These are phyloP conservation scores for Eutrema yunnanense DNA, from an alignment of 345 rosid species.

Conservation along the genomic window DNA sequence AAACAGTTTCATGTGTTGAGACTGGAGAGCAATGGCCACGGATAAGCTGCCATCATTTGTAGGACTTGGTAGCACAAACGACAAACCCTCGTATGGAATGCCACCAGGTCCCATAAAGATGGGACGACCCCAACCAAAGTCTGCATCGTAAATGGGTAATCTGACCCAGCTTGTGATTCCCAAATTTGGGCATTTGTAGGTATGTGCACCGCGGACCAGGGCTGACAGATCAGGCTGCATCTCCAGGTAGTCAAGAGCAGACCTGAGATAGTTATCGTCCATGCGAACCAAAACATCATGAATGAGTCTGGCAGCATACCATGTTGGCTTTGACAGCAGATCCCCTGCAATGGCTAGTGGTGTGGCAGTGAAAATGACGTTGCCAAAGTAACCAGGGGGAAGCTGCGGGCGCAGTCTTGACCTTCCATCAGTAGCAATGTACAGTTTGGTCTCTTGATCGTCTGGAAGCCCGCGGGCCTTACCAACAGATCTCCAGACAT, in stretches of 20 bases:
- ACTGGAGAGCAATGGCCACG: conserved; percentile 72
- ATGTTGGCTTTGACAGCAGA: conserved; percentile 64
- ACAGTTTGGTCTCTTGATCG: conserved; percentile 66
- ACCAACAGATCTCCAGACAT: conserved; percentile 81
- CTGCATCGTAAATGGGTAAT: conserved; percentile 83
- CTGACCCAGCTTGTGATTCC: conserved; percentile 91
- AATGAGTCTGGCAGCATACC: conserved; percentile 76
- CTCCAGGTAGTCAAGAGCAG: conserved; percentile 93
- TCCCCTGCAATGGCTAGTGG: conserved; percentile 71
- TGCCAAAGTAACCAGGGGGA: conserved; percentile 90
- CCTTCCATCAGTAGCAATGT: conserved; percentile 91
- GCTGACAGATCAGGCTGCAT: conserved; percentile 79
- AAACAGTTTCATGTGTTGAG: conserved; percentile 75
- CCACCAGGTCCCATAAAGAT: conserved; percentile 94
- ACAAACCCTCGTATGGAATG: conserved; percentile 71
- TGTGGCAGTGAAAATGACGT: conserved; percentile 85
- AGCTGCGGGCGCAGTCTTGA: conserved; percentile 68
- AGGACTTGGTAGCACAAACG: conserved; percentile 74
- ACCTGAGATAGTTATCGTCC: conserved; percentile 81
- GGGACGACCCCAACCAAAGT: conserved; percentile 95
- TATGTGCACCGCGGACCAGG: conserved; percentile 77
- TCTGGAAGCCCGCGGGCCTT: conserved; percentile 61
- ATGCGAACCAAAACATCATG: conserved; percentile 74
- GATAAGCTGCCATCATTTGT: conserved; percentile 70
- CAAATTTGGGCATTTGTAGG: conserved; percentile 76